Evolutionary conservation across 805 yeast genomes (phyloP).

Genomic region (Pichia gijzeniarum): DNA sequence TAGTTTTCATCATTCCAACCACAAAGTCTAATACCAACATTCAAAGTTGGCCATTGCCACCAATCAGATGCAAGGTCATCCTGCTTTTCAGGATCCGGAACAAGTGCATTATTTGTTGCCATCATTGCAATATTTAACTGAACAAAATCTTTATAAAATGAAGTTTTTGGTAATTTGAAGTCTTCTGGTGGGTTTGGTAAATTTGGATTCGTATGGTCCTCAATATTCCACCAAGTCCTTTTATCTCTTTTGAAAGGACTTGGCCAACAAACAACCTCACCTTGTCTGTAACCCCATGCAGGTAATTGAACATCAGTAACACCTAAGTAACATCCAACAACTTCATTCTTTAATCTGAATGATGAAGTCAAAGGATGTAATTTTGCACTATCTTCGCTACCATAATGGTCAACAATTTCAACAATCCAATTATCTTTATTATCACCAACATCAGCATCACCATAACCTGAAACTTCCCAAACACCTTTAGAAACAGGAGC

Average conservation of each 20-base stretch:
- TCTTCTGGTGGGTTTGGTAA: conserved; percentile 56
- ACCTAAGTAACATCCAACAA: conserved; percentile 69
- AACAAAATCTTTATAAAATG: conserved; percentile 69
- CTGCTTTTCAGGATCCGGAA: conserved; percentile 70
- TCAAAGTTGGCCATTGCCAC: conserved; percentile 88
- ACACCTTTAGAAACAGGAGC: conserved; percentile 65
- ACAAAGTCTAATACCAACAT: conserved; percentile 70
- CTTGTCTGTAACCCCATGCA: conserved; percentile 80
- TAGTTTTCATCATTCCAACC: conserved; percentile 56
- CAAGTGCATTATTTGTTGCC: conserved; percentile 76
- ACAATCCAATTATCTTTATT: conserved; percentile 84
- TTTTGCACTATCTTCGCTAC: conserved; percentile 42
- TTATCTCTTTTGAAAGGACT: conserved; percentile 66
- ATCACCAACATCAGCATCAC: conserved; percentile 67
- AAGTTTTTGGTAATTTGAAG: conserved; percentile 66
- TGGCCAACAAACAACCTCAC: conserved; percentile 79
- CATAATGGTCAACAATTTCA: conserved; percentile 65
- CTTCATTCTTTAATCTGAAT: conserved; percentile 59
- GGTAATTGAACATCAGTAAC: conserved; percentile 66
- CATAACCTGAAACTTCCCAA: conserved; percentile 87
- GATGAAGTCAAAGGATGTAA: conserved; percentile 74
- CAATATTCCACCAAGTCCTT: conserved; percentile 87
- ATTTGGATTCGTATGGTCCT: conserved; percentile 53
- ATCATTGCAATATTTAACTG: conserved; percentile 80
- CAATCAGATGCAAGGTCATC: conserved; percentile 67